Base-by-base conservation (phyloP, 2,329 filamentous ascomycete species). In the Diaporthe citri region DNA sequence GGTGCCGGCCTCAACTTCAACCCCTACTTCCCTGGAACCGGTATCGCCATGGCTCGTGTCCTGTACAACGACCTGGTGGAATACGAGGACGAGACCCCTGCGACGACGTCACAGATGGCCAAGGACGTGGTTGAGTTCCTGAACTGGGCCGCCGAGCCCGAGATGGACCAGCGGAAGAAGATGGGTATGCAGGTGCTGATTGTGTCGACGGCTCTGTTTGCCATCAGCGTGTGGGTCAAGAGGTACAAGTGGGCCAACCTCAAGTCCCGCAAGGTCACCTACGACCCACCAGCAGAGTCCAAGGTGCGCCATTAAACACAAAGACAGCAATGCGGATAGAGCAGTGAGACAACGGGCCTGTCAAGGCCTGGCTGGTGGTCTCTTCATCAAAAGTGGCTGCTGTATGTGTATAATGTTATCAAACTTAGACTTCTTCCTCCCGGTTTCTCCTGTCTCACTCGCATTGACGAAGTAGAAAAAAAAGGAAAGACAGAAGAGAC, bases 91-190 rank as follows among this genome's bases (percentile, higher is more conserved):
- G 95, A 91, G 78, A 99, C 97, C 56, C 94, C 95, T 71, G 97
- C 97, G 67, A 95, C 96, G 77, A 95, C 95, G 79, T 98, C 96
- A 78, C 97, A 99, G 89, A 99, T 99, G 97, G 97, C 97, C 86
- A 99, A 99, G 93, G 97, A 99, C 81, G 97, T 99, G 76, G 93
- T 94, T 76, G 97, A 99, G 88, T 99, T 99, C 90, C 91, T 99
- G 84, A 98, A 99, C 93, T 99, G 97, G 97, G 91, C 97, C 72
- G 96, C 97, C 75, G 97, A 99, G 89, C 97, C 97, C 66, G 97
- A 99, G 90, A 98, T 98, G 95, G 97, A 99, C 83, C 93, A 98
- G 84, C 94, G 97, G 84, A 99, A 99, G 94, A 97, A 95, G 90
- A 99, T 98, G 97, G 97, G 97, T 82, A 92, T 97, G 91, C 98